Conservation (phyloP, 768 basidiomycete genomes). For the Lactifluus volemus region DNA sequence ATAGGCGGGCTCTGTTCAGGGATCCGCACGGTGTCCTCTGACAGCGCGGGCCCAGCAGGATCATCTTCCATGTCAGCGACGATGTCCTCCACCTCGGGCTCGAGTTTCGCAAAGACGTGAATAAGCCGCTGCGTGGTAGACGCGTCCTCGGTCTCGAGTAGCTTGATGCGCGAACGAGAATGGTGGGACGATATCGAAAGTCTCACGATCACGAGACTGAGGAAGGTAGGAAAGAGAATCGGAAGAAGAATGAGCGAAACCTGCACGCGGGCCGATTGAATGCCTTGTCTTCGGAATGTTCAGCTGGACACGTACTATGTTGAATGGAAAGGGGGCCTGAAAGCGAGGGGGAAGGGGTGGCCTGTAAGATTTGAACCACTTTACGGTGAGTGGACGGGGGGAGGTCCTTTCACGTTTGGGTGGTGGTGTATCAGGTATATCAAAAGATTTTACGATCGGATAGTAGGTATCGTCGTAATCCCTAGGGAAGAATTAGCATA, state of each 20-base stretch:
- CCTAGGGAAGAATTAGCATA: background rate
- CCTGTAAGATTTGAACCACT: constrained; percentile 13
- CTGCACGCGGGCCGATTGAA: constrained; percentile 25
- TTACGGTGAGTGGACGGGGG: background rate
- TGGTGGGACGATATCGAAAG: constrained; percentile 47
- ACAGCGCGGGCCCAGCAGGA: background rate
- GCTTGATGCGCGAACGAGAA: constrained; percentile 56
- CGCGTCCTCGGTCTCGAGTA: constrained; percentile 46
- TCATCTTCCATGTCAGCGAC: constrained; percentile 52
- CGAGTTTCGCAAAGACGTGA: constrained; percentile 48
- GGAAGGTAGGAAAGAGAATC: constrained; percentile 49
- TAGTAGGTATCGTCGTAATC: constrained; percentile 14
- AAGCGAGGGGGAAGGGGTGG: constrained; percentile 10
- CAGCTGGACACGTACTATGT: constrained; percentile 42
- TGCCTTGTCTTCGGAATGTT: background rate
- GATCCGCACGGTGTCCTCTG: constrained; percentile 12
- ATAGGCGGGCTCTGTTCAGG: constrained; percentile 29
- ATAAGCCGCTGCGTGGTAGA: constrained; percentile 43
- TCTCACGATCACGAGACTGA: constrained; percentile 47
- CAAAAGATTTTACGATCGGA: constrained; percentile 17
- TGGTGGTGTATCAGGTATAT: constrained; percentile 5
- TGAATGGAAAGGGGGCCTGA: constrained; percentile 47
- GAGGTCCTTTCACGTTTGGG: background rate
- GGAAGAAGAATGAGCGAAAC: constrained; percentile 50
- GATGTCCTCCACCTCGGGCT: constrained; percentile 50